Evolutionary conservation across 1,284 basidiomycete genomes (phyloP).

Genomic region (Cutaneotrichosporon spelunceum): DNA sequence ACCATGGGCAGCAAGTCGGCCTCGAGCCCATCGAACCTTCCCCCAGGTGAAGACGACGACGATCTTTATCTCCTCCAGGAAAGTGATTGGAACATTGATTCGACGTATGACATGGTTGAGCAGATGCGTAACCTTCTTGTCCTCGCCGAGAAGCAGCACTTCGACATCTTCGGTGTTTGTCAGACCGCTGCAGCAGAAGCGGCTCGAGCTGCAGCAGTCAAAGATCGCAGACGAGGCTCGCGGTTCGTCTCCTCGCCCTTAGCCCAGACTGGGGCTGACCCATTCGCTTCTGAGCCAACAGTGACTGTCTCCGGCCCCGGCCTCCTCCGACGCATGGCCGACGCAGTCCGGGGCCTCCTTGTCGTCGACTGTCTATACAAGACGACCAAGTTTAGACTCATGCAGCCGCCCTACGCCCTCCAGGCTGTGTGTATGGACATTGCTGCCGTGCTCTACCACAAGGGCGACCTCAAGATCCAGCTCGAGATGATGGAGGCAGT

Average conservation of each 20-base stretch:
- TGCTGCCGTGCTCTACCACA: conserved; percentile 48
- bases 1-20: conserved; percentile 3
- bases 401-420: conserved; percentile 40
- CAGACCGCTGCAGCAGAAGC: conserved; percentile 12
- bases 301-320: conserved; percentile 11
- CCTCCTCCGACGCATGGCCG: conserved; percentile 28
- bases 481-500: conserved; percentile 46
- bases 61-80: conserved; percentile 27
- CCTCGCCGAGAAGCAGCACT: conserved; percentile 33
- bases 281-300: neutral
- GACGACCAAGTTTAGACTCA: conserved; percentile 30
- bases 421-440: conserved; percentile 49
- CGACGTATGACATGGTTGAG: conserved; percentile 38
- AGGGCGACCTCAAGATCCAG: conserved; percentile 46
- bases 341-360: conserved; percentile 24
- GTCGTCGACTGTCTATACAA: conserved; percentile 37
- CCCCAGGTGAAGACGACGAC: conserved; percentile 19
- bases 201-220: conserved; percentile 9
- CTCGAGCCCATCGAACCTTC: neutral
- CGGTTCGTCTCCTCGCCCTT: conserved; percentile 1
- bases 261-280: neutral
- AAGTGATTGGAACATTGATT: conserved; percentile 37
- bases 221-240: neutral
- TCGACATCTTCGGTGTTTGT: conserved; percentile 33
- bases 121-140: conserved; percentile 41